A percentile compares a stretch with the other conserved stretches of the same genome.
These are phyloP conservation scores for Fusarium proliferatum DNA, from an alignment of 2,329 filamentous ascomycete species.

Conservation along the genomic window DNA sequence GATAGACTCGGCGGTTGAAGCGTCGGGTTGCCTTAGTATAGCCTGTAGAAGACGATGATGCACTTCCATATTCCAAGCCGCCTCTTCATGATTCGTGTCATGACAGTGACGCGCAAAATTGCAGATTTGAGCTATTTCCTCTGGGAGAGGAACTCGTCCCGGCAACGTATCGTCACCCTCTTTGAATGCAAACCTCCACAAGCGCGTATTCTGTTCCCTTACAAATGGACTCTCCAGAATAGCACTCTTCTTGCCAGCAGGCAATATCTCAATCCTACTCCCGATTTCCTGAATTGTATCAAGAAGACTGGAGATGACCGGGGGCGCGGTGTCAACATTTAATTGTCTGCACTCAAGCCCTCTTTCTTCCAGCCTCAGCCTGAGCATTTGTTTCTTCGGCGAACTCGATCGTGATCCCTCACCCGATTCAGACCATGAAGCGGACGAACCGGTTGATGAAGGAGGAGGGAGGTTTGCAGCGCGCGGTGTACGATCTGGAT, in stretches of 20 bases:
- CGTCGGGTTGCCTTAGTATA: neutral
- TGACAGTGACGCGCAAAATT: slow-evolving; percentile 18
- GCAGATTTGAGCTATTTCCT: slow-evolving; percentile 12
- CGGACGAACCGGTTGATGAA: neutral
- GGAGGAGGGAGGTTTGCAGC: neutral
- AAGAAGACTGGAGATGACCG: neutral
- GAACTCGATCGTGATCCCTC: slow-evolving; percentile 24
- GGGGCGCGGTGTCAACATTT: slow-evolving; percentile 1
- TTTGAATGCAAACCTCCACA: slow-evolving; percentile 30
- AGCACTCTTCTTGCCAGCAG: neutral
- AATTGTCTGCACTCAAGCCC: slow-evolving; percentile 21
- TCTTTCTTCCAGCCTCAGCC: slow-evolving; percentile 12
- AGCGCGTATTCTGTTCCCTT: neutral
- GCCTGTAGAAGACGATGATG: slow-evolving; percentile 26
- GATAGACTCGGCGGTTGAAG: too few species aligned
- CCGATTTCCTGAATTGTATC: slow-evolving; percentile 17
- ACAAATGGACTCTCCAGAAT: slow-evolving; percentile 6
- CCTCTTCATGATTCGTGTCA: slow-evolving; percentile 23
- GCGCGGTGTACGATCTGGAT: slow-evolving; percentile 1
- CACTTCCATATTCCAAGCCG: slow-evolving; percentile 32
- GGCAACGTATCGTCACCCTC: slow-evolving; percentile 1
- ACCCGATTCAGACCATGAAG: slow-evolving; percentile 18
- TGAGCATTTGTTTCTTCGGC: slow-evolving; percentile 30
- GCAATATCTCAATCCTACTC: slow-evolving; percentile 24
- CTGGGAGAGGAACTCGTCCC: slow-evolving; percentile 7